phyloP scores from a whole-genome alignment of 2,329 filamentous ascomycete genomes.

The Pseudocercospora crystallina region DNA sequence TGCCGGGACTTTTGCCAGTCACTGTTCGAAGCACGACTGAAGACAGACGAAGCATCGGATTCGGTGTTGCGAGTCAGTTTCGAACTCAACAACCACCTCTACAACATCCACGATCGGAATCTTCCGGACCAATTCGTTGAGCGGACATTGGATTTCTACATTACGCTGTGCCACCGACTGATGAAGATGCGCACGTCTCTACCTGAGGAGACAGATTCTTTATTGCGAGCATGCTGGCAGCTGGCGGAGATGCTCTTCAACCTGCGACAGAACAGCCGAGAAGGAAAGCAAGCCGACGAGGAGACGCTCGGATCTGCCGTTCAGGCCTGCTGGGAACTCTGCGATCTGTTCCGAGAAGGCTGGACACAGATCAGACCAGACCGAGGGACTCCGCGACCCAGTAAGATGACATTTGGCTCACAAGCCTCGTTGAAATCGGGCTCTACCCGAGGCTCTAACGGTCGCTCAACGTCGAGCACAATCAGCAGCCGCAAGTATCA shows the following conservation, averaged over 20 bases:
- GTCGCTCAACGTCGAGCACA: slow-evolving; percentile 46
- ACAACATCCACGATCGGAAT: slow-evolving; percentile 83
- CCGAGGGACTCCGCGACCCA: slow-evolving; percentile 78
- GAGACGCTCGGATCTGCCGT: slow-evolving; percentile 84
- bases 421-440: slow-evolving; percentile 21
- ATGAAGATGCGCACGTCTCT: slow-evolving; percentile 88
- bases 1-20: slow-evolving; percentile 91
- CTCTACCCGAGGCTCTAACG: slow-evolving; percentile 26
- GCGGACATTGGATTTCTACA: slow-evolving; percentile 88
- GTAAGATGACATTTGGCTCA: slow-evolving; percentile 69
- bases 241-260: slow-evolving; percentile 92
- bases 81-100: slow-evolving; percentile 92
- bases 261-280: slow-evolving; percentile 76
- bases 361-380: slow-evolving; percentile 89
- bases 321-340: slow-evolving; percentile 92
- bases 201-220: slow-evolving; percentile 77
- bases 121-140: slow-evolving; percentile 86
- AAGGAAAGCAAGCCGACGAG: slow-evolving; percentile 72
- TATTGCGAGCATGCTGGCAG: slow-evolving; percentile 84
- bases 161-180: slow-evolving; percentile 88
- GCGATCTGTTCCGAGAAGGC: slow-evolving; percentile 86
- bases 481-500: slow-evolving; percentile 47
- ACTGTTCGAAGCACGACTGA: slow-evolving; percentile 79
- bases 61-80: slow-evolving; percentile 90
- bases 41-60: slow-evolving; percentile 75